Percentiles rank a stretch among this genome's conserved stretches.
Evolutionary conservation across 345 rosid genomes (phyloP).

Genomic region (Murraya koenigii): DNA sequence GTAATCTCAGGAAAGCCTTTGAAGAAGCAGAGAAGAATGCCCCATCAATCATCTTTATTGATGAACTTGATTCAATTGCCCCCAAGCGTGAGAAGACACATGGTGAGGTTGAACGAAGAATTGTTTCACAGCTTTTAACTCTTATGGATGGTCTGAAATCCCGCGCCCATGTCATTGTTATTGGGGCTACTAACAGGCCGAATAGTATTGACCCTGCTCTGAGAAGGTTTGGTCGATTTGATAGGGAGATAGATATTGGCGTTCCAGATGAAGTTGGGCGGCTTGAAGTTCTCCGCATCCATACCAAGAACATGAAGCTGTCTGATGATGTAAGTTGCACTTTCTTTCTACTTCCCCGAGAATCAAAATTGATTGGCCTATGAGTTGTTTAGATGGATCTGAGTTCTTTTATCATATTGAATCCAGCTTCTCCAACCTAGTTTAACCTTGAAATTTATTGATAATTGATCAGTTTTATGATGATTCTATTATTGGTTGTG

Average conservation of each 20-base stretch:
- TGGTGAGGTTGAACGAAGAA: conserved; percentile 65
- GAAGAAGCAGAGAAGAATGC: conserved; percentile 67
- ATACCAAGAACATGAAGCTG: conserved; percentile 52
- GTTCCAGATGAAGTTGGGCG: conserved; percentile 53
- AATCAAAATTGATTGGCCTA: neutral
- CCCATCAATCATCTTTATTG: conserved; percentile 66
- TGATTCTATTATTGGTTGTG: neutral
- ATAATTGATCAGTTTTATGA: neutral
- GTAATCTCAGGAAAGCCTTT: conserved; percentile 69
- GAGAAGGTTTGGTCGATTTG: conserved; percentile 54
- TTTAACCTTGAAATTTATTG: neutral
- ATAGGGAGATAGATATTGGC: conserved; percentile 50
- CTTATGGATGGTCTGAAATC: conserved; percentile 53
- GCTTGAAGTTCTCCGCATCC: conserved; percentile 54
- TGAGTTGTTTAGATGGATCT: neutral
- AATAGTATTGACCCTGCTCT: conserved; percentile 50
- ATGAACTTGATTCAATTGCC: conserved; percentile 68
- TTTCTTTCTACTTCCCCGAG: neutral
- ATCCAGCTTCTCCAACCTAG: neutral
- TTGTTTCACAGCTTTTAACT: conserved; percentile 61
- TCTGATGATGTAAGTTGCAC: conserved; percentile 40
- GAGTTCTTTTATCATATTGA: neutral
- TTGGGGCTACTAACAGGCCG: conserved; percentile 50
- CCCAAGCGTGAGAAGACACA: conserved; percentile 69
- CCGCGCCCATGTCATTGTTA: conserved; percentile 48